Conservation (phyloP, 176 grass and related monocot species). For the Aegilops longissima region DNA sequence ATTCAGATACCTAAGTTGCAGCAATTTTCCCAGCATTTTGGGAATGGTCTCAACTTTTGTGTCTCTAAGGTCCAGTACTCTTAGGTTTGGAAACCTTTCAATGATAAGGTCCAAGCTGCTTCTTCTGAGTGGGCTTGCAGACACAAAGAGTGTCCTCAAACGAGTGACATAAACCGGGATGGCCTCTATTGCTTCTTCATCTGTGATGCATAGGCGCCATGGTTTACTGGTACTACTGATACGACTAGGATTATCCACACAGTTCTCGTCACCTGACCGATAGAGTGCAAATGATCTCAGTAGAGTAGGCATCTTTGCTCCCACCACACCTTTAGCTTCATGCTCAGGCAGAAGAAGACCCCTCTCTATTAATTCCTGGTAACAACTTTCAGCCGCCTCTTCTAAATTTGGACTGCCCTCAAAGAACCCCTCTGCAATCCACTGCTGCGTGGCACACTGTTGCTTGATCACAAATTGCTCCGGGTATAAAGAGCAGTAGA, state of each 20-base stretch:
- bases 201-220: slow-evolving; percentile 28
- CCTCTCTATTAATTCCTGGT: slow-evolving; percentile 41
- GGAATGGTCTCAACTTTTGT: slow-evolving; percentile 34
- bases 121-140: slow-evolving; percentile 22
- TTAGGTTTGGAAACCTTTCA: slow-evolving; percentile 34
- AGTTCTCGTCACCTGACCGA: slow-evolving; percentile 43
- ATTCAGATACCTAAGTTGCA: slow-evolving; percentile 54
- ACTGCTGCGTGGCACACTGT: slow-evolving; percentile 39
- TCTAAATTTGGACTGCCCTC: slow-evolving; percentile 8
- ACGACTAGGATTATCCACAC: slow-evolving; percentile 30
- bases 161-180: background rate
- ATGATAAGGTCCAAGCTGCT: slow-evolving; percentile 39
- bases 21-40: background rate
- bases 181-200: slow-evolving; percentile 7
- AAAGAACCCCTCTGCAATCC: slow-evolving; percentile 56
- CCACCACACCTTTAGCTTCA: background rate
- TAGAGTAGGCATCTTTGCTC: slow-evolving; percentile 53
- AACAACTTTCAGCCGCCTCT: slow-evolving; percentile 48
- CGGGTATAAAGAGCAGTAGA: slow-evolving; percentile 58
- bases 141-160: slow-evolving; percentile 52
- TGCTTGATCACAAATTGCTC: slow-evolving; percentile 37
- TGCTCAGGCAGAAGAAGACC: slow-evolving; percentile 45
- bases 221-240: slow-evolving; percentile 28
- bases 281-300: slow-evolving; percentile 57
- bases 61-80: slow-evolving; percentile 55